Base-by-base conservation (phyloP, 164 flowering plant genomes). In the Chimonanthus praecox region DNA sequence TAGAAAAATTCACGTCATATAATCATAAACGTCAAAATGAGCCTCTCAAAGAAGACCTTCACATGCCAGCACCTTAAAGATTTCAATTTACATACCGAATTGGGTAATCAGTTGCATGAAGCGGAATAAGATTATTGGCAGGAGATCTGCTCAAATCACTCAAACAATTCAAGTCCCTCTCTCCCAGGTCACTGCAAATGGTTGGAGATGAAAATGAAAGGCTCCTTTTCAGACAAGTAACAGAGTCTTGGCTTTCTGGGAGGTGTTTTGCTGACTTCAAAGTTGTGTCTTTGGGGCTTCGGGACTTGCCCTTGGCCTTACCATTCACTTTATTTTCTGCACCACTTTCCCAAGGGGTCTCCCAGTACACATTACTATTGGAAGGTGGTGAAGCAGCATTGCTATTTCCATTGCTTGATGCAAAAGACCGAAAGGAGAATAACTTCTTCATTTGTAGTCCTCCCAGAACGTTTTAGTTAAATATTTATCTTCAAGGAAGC, bases 341-440 rank as follows among this genome's bases (percentile, higher is more conserved):
- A 70, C 74, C 81, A 73, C 51, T 70, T 11, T 78, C 84, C 2
- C 58, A 71, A 47, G 81, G 78, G 54, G 76, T 74, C 63, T 88
- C 94, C 87, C 83, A 79, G 48, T 74, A 75, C 69, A 75, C 79
- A 74, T 85, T 81, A 72, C 88, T 84, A 66, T 58, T 83, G 80
- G 80, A 75, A 66, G 86, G 72, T 46, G 81, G 77, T 74, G 83
- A 85, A 74, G 51, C 69, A 1, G 73, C 47, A 43, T 67, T 78
- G 75, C 72, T 83, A 76, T 71, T 85, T 65, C 78, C 85, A 72
- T 70, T 81, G 81, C 72, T 83, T 9, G 90, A 78, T 15, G 86
- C 73, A n/a, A 87, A 83, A 70, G 97, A 88, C 80, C 85, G 83
- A 78, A 92, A 94, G 81, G 79, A 89, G 79, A 94, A 94, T 5